These are phyloP conservation scores for Colletotrichum sp. DNA, from an alignment of 2,329 filamentous ascomycete genomes.

Conservation along the genomic window DNA sequence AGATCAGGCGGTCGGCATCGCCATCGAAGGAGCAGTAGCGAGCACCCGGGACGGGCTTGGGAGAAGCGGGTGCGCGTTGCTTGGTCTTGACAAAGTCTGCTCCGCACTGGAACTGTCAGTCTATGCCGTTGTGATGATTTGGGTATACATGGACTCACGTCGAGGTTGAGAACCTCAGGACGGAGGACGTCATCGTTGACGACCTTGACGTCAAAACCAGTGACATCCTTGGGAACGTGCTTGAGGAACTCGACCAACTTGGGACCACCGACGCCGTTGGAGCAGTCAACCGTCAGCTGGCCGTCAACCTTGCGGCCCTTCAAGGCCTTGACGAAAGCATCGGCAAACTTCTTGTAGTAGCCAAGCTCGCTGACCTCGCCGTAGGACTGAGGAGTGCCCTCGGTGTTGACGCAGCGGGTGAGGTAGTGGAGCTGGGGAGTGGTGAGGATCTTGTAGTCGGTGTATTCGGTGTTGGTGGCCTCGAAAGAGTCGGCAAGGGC, in stretches of 20 bases:
- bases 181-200: conserved; percentile 94
- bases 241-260: conserved; percentile 89
- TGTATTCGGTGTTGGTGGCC: conserved; percentile 74
- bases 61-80: conserved; percentile 85
- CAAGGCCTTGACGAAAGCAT: conserved; percentile 85
- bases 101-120: conserved; percentile 68
- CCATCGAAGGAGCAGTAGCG: conserved; percentile 93
- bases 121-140: neutral
- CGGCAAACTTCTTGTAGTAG: conserved; percentile 91
- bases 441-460: conserved; percentile 90
- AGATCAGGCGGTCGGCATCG: conserved; percentile 93
- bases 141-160: conserved; percentile 59
- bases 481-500: conserved; percentile 82
- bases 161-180: conserved; percentile 86
- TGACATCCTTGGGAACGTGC: conserved; percentile 73
- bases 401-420: conserved; percentile 91
- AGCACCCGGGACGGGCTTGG: conserved; percentile 76
- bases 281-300: conserved; percentile 86
- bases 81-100: conserved; percentile 98
- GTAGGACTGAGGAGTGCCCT: conserved; percentile 85
- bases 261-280: conserved; percentile 94
- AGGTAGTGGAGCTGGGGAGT: conserved; percentile 99
- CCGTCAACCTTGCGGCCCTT: conserved; percentile 77
- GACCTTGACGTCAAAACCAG: conserved; percentile 80
- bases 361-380: conserved; percentile 88